Base-by-base conservation (phyloP, 2,329 filamentous ascomycete genomes). In the Alternaria novae-zelandiae region DNA sequence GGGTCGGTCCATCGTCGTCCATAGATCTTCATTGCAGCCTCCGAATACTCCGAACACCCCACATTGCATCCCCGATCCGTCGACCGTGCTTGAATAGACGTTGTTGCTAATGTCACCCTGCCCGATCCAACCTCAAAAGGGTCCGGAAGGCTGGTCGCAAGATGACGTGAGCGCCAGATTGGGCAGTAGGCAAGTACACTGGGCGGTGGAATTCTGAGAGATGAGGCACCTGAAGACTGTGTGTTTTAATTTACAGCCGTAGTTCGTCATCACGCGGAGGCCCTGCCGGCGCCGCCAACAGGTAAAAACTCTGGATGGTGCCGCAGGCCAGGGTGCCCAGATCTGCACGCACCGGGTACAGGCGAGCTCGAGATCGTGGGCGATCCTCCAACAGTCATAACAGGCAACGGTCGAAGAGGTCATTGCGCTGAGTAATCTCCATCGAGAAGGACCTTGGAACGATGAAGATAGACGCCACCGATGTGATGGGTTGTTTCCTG, bases 301-400 rank as follows among this genome's bases (percentile, higher is more conserved):
- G 23, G 41, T 32, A 28, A 32, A 32, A 56, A 32, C 15, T 45
- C 23, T 56, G 54, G 54, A 26, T 56, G 43, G 28, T 28, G 26
- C 28, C 54, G 20, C 32, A 23, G 17, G 25, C 43, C 45, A 47
- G 54, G 54, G 26, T 56, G 43, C 54, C 54, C 43, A 46, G 54
- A 55, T 61, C 51, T 56, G 44, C 59, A 54, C 32, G 30, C 25
- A n/a, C 49, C 50, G 55, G 59, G 55, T 54, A 56, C 32, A 50
- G 41, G 59, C 56, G 63, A 53, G 25, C 32, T 49, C 44, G 53
- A 57, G 59, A 30, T 50, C 26, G 59, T 54, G 17, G 51, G 28
- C 53, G 30, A 63, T 63, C 60, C 44, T 54, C 51, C 30, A 30
- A 51, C 46, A 5, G 25, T 21, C 21, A 44, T 13, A 32, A 56